Evolutionary conservation across 1,284 basidiomycete species (phyloP), one percentile per base, ranked within the genome.

Genomic region (Ustilago crameri): DNA sequence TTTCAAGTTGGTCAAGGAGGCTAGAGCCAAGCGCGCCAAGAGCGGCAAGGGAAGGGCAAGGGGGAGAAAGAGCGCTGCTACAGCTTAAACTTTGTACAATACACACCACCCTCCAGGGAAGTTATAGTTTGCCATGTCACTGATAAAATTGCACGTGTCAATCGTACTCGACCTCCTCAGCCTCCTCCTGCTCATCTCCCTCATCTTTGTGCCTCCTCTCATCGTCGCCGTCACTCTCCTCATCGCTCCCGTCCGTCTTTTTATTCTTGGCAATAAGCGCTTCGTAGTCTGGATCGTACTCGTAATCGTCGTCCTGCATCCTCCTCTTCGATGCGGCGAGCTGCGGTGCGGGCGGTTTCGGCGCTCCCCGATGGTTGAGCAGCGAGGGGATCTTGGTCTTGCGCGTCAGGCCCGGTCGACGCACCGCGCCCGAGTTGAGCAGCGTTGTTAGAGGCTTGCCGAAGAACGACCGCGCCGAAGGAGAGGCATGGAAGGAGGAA

Each of bases 1-100:
- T 3, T 65, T 93, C 3, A 74, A 71, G 44, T 17, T 71, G 22
- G 2, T 51, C 41, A 59, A 40, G n/a, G 51, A 65, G 45, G 43
- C 41, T n/a, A 20, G 15, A 5, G 22, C 1, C 15, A 47, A 14
- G 1, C 14, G 18, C 4, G 32, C 9, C n/a, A 38, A 22, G 18
- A 23, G 10, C 26, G 46, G 15, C 14, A 20, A 38, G 24, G 12
- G n/a, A 54, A 37, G 34, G 32, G 44, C n/a, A 47, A 43, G 20
- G 14, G 17, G 35, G 14, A 37, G 14, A 17, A 9, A 8, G 17
- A 7, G 7, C 30, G 30, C 30, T 12, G 30, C 30, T 30, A 12
- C 30, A 5, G 12, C 30, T 30, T 30, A 30, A n/a, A n/a, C n/a
- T n/a, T n/a, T n/a, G n/a, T n/a, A n/a, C n/a, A n/a, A n/a, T n/a